Conservation (phyloP, 208 protist species). For the Herpetomonas tarakana region DNA sequence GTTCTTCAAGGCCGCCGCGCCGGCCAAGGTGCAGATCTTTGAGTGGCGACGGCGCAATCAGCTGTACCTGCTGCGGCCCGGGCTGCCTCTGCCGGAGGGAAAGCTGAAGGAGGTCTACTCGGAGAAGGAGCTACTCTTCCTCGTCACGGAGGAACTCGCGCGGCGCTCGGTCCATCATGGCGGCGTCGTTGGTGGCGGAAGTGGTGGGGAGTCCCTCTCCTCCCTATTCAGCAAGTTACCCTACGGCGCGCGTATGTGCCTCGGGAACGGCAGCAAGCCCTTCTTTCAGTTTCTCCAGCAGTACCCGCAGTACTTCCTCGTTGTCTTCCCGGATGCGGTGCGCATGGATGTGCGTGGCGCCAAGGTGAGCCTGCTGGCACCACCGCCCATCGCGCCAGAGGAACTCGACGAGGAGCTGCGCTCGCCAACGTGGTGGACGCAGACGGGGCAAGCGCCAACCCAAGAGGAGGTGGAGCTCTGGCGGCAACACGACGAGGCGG, state of each 20-base stretch:
- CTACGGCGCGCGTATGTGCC: constrained; percentile 33
- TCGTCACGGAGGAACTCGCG: constrained; percentile 35
- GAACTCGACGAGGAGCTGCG: background rate
- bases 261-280: constrained; percentile 25
- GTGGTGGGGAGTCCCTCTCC: background rate
- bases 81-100: constrained; percentile 49
- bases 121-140: constrained; percentile 38
- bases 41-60: constrained; percentile 45
- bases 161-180: background rate
- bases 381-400: constrained; percentile 4
- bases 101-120: constrained; percentile 40
- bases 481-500: background rate
- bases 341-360: constrained; percentile 13
- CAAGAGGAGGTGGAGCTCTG: background rate
- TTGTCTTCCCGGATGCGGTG: constrained; percentile 27
- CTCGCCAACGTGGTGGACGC: background rate
- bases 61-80: constrained; percentile 41
- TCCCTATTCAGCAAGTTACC: constrained; percentile 33
- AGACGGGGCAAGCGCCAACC: background rate
- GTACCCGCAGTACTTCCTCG: constrained; percentile 46
- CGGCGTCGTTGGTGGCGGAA: too few relatives aligned
- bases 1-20: constrained; percentile 29
- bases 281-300: constrained; percentile 24
- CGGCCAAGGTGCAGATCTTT: constrained; percentile 53
- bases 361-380: constrained; percentile 23